Base-by-base conservation (phyloP, 2,329 filamentous ascomycete genomes). In the Trichoderma polysporum region DNA sequence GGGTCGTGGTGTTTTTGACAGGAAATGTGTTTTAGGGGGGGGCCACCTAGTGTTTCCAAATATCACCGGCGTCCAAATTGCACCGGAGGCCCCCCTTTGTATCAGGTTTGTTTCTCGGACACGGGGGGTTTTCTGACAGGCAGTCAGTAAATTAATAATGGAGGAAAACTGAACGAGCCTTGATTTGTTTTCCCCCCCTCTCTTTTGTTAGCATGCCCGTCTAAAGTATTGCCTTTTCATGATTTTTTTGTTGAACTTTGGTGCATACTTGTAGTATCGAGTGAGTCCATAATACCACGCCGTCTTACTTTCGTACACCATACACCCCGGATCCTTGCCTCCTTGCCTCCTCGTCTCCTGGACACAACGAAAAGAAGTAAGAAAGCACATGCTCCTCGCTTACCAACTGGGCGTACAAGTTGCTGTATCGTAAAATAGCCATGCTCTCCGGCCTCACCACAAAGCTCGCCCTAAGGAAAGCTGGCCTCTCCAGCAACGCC, bases 391-490 rank as follows among this genome's bases (percentile, higher is more conserved):
- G 19, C 39, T 12, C 39, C 39, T 12, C 9, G n/a, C 9, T 19
- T 17, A 10, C 8, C 49, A n/a, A 27, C 2, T 27, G 8, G 1
- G 2, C 25, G 13, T 13, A 29, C 17, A 13, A 19, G 2, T 22
- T 25, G 4, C 54, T 25, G 39, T 3, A 9, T 3, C 15, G n/a
- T n/a, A n/a, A 35, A 4, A 17, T 39, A 29, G 17, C 72, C 64
- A 88, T 88, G 86, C 82, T 88, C 73, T 82, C 83, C 71, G 83
- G 79, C 70, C 76, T 88, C 66, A 82, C 83, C 17, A 85, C 85
- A 53, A 88, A 88, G 76, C 77, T 88, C 70, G 86, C 85, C 68
- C 79, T 88, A 71, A 85, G 81, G 70, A 87, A 86, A 73, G 81
- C 81, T 59, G 86, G 86, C 73, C 75, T 88, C 64, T 80, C 83